Base-by-base conservation (phyloP, 257 asterid species). In the Capsicum pubescens region DNA sequence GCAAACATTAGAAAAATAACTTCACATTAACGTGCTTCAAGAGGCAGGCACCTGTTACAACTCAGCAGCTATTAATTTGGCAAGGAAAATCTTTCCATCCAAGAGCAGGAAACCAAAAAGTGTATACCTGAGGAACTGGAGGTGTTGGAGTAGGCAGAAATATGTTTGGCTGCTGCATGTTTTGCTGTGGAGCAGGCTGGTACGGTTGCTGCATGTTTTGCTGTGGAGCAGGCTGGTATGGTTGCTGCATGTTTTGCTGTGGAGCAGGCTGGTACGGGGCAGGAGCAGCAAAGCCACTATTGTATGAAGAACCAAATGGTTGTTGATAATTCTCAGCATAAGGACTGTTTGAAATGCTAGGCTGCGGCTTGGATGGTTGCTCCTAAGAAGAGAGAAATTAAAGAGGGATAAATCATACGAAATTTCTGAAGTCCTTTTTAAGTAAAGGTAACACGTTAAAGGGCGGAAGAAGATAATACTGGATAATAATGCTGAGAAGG, bases 81-180 rank as follows among this genome's bases (percentile, higher is more conserved):
- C 55, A 15, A 26, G 79, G 9, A 21, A 55, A 17, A 21, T 35
- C 42, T 70, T 26, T 3, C 19, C 36, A 79, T 79, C 16, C 44
- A 80, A 56, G 26, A 69, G 82, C 80, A 76, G 81, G 72, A 69
- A 78, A 85, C 39, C 82, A 70, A 81, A 82, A 52, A 48, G 46
- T 48, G 26, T 52, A 63, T 89, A 93, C 99, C 94, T 54, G 68
- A 64, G 92, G 89, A 86, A 91, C 85, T 84, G 90, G 92, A 83
- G 92, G 67, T 79, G 89, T 88, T 68, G 92, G 95, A 85, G 97
- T 84, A 72, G 99, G 99, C 84, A 96, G 85, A 85, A 96, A 96
- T 19, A 92, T 94, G 84, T 84, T 83, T 46, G 97, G 97, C 76
- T 86, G 97, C 68, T 82, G 91, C 8, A 81, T 58, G 79, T 84